A percentile compares a stretch with the other conserved stretches of the same genome.
Evolutionary conservation across 805 yeast species (phyloP).

Genomic region (Ogataea ganodermae): DNA sequence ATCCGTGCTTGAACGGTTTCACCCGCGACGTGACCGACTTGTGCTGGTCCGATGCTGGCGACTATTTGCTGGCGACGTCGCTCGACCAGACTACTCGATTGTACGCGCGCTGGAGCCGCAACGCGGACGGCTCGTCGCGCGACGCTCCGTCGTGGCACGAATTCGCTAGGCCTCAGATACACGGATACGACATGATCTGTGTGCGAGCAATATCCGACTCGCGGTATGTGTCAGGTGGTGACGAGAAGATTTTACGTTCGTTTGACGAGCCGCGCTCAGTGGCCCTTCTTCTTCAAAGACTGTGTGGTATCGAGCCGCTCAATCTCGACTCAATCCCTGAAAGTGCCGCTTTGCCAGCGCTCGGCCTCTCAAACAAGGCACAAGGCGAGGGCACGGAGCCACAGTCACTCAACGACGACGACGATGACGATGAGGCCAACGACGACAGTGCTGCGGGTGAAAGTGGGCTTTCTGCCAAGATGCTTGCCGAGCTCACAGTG

Average conservation of each 20-base stretch:
- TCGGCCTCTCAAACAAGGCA: constrained; percentile 92
- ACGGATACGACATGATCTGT: constrained; percentile 95
- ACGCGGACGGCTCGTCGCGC: constrained; percentile 35
- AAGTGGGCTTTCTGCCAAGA: constrained; percentile 43
- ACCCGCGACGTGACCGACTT: constrained; percentile 73
- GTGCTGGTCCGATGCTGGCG: constrained; percentile 70
- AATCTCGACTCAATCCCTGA: constrained; percentile 57
- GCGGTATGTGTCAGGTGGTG: constrained; percentile 89
- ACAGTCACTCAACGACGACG: constrained; percentile 40
- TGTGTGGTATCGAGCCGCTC: constrained; percentile 47
- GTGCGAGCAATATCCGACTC: constrained; percentile 60
- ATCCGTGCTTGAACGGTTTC: constrained; percentile 74
- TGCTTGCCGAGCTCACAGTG: constrained; percentile 44
- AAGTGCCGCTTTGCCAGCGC: constrained; percentile 86
- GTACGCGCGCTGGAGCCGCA: constrained; percentile 61
- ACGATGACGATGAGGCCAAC: constrained; percentile 44
- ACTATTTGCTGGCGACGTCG: constrained; percentile 74
- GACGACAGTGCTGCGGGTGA: constrained; percentile 35
- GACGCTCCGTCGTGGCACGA: constrained; percentile 71
- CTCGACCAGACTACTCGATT: constrained; percentile 92
- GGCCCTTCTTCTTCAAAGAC: constrained; percentile 55
- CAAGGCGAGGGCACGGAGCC: constrained; percentile 49
- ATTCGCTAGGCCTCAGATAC: constrained; percentile 95
- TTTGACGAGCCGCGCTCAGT: constrained; percentile 87
- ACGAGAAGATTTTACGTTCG: constrained; percentile 87